Evolutionary conservation across 108 stramenopile species (phyloP).

Genomic region (Aurantiochytrium sp.): DNA sequence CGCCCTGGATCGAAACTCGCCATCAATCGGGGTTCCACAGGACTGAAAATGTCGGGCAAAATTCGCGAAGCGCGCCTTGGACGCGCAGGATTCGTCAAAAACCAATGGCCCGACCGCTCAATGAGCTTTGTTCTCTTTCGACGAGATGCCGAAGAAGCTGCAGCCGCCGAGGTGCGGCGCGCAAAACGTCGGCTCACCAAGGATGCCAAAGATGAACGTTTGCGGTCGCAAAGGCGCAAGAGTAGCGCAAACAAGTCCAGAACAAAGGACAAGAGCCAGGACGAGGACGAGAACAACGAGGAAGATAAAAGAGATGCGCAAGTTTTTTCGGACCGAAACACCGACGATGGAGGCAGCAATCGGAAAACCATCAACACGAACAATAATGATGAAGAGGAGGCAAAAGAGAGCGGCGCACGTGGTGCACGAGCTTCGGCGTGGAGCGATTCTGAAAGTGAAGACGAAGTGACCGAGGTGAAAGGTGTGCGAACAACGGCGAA

Average conservation of each 20-base stretch:
- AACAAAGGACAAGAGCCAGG: background rate
- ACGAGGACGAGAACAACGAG: background rate
- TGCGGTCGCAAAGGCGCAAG: background rate
- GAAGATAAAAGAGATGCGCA: too few relatives aligned
- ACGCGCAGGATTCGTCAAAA: background rate
- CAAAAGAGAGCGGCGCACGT: background rate
- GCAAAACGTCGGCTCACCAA: background rate
- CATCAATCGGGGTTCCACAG: conserved; percentile 34
- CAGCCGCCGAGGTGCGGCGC: background rate
- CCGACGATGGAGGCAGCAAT: too few relatives aligned
- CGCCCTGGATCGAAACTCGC: conserved; percentile 36
- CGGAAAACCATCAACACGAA: background rate
- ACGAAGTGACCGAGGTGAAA: background rate
- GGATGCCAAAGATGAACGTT: background rate
- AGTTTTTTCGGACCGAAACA: too few relatives aligned
- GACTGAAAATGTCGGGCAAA: background rate
- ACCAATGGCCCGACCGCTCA: background rate
- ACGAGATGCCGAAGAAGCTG: background rate
- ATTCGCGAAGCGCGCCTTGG: background rate
- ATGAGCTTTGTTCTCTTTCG: background rate
- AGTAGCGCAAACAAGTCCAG: background rate
- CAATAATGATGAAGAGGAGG: background rate
- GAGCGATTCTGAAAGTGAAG: background rate
- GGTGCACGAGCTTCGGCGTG: too few relatives aligned
- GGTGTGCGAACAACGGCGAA: background rate